Evolutionary conservation across 169 alveolate species (phyloP), one percentile per base, ranked within the genome.

Genomic region (Perkinsus marinus): DNA sequence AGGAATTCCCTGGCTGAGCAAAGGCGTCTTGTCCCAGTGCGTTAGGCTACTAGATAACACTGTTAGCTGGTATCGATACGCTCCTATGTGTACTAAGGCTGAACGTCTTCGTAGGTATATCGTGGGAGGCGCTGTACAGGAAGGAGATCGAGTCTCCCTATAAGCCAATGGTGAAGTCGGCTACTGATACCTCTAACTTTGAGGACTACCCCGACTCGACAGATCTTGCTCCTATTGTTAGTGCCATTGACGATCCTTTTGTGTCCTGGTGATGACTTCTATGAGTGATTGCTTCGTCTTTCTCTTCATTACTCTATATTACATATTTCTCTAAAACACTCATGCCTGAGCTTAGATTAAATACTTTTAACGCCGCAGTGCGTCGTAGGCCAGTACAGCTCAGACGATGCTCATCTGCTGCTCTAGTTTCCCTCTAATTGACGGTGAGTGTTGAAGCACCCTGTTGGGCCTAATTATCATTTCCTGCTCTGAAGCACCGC

Each of bases 201-300:
- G 91, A 95, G 41, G 90, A 94, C n/a, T 95, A 94, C 91, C 96
- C 96, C 39, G 97, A 95, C 93, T 92, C 95, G n/a, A 94, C 94
- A 34, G 93, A 94, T 36, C 89, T 91, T 17, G 93, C 96, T 41
- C 95, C 95, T 43, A 92, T 95, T 16, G 94, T 95, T 37, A 93
- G 92, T 90, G 93, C 93, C 39, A 43, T 93, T 43, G 96, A 95
- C 57, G 97, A 95, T 91, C 97, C 97, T 92, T 95, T 95, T 93
- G 90, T 93, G 9, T 94, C 95, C 36, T 96, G 97, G 97, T 96
- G 95, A 93, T 91, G 38, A 68, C 68, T 46, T 22, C 22, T 6
- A 10, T 41, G 46, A n/a, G n/a, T n/a, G 46, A 41, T 37, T 34
- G 22, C 57, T 89, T 69, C 89, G 39, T 46, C 90, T 68, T 9